Conservation (phyloP, 2,329 filamentous ascomycete genomes). For the Pseudocercospora cruenta region DNA sequence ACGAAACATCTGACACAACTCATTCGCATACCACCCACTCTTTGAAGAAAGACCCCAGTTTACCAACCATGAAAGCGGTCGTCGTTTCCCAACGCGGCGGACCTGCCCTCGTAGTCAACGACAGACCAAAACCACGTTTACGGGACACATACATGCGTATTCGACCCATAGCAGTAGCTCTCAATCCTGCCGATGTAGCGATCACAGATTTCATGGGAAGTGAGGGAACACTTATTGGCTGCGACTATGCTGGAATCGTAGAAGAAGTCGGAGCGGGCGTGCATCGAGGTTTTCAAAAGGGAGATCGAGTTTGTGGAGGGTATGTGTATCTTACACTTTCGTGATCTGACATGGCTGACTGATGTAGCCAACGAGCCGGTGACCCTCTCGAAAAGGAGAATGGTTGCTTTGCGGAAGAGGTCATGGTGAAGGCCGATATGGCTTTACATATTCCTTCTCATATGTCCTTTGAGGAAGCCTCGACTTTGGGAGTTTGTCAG, state of each 20-base stretch:
- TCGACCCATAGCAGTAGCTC: constrained; percentile 35
- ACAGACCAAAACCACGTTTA: not conserved
- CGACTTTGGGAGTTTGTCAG: constrained; percentile 26
- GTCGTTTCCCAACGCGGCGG: not conserved
- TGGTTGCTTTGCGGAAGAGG: constrained; percentile 14
- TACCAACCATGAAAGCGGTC: constrained; percentile 10
- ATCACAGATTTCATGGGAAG: constrained; percentile 23
- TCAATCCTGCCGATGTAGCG: constrained; percentile 45
- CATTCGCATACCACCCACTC: too few species aligned
- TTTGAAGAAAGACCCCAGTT: too few species aligned
- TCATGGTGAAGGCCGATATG: constrained; percentile 18
- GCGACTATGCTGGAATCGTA: constrained; percentile 31
- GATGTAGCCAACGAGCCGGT: constrained; percentile 11
- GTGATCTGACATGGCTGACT: not conserved
- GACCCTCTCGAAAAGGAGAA: constrained; percentile 29
- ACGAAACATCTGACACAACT: not conserved
- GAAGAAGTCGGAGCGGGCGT: constrained; percentile 36
- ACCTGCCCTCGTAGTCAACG: not conserved
- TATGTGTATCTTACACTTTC: not conserved
- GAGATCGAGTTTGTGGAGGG: constrained; percentile 33
- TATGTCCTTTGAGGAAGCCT: constrained; percentile 25
- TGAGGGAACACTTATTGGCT: constrained; percentile 17
- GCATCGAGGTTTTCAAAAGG: constrained; percentile 28
- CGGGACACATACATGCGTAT: constrained; percentile 6
- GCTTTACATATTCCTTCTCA: constrained; percentile 24